These are phyloP conservation scores for Spirogloea muscicola DNA, from an alignment of 139 green algal species.

Conservation along the genomic window DNA sequence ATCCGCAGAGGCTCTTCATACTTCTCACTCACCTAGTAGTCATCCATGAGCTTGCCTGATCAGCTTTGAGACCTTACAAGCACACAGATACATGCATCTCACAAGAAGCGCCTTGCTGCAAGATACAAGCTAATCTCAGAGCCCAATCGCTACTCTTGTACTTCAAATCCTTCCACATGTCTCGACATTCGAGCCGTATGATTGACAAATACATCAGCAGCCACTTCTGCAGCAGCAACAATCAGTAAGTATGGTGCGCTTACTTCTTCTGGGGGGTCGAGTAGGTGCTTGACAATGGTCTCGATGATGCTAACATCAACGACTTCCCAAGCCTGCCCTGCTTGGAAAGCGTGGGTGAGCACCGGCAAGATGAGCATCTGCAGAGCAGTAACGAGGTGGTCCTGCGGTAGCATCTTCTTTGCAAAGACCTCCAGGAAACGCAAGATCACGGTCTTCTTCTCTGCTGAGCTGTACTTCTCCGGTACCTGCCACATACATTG, in stretches of 20 bases:
- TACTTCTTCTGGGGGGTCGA: conserved; percentile 52
- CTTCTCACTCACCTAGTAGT: conserved; percentile 23
- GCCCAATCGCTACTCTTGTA: too few species aligned
- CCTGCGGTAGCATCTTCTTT: conserved; percentile 8
- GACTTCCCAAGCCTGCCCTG: conserved; percentile 34
- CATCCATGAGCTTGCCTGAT: too few species aligned
- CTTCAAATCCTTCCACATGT: too few species aligned
- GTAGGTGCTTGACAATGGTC: conserved; percentile 50
- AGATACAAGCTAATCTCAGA: too few species aligned
- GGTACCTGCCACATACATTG: too few species aligned
- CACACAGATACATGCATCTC: too few species aligned
- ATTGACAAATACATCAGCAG: too few species aligned
- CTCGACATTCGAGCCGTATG: too few species aligned
- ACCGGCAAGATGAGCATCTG: conserved; percentile 78
- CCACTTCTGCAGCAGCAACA: too few species aligned
- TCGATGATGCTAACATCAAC: conserved; percentile 47
- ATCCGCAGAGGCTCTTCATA: conserved; percentile 67
- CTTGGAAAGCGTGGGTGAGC: conserved; percentile 58
- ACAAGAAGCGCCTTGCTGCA: too few species aligned
- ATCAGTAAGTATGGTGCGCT: not conserved
- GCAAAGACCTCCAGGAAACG: conserved; percentile 62
- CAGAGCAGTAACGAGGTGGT: conserved; percentile 50
- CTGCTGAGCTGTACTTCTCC: conserved; percentile 32
- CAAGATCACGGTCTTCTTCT: conserved; percentile 54
- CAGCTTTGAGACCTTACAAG: too few species aligned